Percentiles rank a stretch among this genome's conserved stretches.
These are phyloP conservation scores for Auxenochlorella protothecoides DNA, from an alignment of 139 green algal genomes.

Conservation along the genomic window DNA sequence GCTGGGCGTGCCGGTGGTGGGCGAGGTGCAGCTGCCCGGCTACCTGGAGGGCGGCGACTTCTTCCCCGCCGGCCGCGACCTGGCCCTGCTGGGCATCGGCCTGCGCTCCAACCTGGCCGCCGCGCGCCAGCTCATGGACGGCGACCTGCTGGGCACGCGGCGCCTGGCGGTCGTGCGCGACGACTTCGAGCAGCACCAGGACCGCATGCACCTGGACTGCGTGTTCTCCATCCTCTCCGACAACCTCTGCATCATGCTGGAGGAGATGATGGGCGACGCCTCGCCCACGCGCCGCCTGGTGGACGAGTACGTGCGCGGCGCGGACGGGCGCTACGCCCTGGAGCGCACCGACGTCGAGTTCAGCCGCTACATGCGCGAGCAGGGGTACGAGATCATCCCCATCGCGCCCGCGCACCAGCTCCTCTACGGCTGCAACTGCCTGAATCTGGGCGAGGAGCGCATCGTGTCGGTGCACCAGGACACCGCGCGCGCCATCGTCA, in stretches of 20 bases:
- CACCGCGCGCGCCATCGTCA: conserved; percentile 74
- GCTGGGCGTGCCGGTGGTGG: conserved; percentile 68
- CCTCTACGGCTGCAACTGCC: conserved; percentile 79
- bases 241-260: conserved; percentile 79
- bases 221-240: conserved; percentile 80
- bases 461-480: conserved; percentile 75
- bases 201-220: conserved; percentile 97
- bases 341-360: conserved; percentile 60
- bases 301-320: conserved; percentile 24
- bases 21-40: conserved; percentile 56
- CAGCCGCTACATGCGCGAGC: conserved; percentile 52
- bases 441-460: conserved; percentile 74
- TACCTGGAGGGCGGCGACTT: conserved; percentile 95
- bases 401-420: conserved; percentile 78
- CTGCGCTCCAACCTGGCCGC: conserved; percentile 84
- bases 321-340: conserved; percentile 4
- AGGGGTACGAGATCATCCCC: conserved; percentile 87
- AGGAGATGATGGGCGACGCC: conserved; percentile 69
- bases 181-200: conserved; percentile 83
- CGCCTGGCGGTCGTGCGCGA: conserved; percentile 80
- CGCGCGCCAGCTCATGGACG: conserved; percentile 78
- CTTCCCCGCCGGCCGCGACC: conserved; percentile 62
- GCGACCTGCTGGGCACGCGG: conserved; percentile 69
- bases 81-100: conserved; percentile 74
- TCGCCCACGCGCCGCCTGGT: conserved; percentile 48